phyloP scores from a whole-genome alignment of 305 asterid species.

The Fraxinus greggii region DNA sequence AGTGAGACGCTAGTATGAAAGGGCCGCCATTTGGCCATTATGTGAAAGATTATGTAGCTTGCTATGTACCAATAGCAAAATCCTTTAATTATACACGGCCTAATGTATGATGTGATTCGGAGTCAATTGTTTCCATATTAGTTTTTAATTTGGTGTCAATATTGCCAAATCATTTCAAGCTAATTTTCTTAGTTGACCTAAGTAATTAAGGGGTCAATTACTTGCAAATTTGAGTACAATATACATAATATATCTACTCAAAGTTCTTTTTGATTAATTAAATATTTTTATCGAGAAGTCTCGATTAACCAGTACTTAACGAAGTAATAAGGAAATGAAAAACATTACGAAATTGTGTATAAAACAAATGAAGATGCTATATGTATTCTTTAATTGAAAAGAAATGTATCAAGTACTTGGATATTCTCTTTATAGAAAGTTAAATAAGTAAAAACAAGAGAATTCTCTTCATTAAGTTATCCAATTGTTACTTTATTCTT shows the following conservation, averaged over 20 bases:
- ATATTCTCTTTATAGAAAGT: conserved; percentile 36
- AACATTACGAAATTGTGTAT: conserved; percentile 1
- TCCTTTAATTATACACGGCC: not conserved
- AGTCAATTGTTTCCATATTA: not conserved
- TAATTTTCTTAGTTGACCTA: not conserved
- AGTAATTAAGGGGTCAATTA: not conserved
- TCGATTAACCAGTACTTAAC: not conserved
- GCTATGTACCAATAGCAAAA: no score
- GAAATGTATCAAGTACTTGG: conserved; percentile 10
- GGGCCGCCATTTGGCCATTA: no score
- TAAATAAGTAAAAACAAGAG: conserved; percentile 16
- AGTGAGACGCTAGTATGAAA: not conserved
- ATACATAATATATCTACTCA: not conserved
- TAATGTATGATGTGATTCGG: not conserved
- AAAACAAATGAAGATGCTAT: conserved; percentile 29
- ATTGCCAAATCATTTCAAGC: not conserved
- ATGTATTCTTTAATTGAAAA: conserved; percentile 8
- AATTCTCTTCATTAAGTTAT: conserved; percentile 18
- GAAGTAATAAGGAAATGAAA: not conserved
- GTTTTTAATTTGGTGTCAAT: not conserved
- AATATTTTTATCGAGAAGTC: not conserved
- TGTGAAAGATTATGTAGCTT: no score
- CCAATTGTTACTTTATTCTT: conserved; percentile 30
- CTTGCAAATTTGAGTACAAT: not conserved
- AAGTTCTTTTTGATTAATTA: not conserved